These are phyloP conservation scores for Lipomyces kockii DNA, from an alignment of 805 yeast species.

Conservation along the genomic window DNA sequence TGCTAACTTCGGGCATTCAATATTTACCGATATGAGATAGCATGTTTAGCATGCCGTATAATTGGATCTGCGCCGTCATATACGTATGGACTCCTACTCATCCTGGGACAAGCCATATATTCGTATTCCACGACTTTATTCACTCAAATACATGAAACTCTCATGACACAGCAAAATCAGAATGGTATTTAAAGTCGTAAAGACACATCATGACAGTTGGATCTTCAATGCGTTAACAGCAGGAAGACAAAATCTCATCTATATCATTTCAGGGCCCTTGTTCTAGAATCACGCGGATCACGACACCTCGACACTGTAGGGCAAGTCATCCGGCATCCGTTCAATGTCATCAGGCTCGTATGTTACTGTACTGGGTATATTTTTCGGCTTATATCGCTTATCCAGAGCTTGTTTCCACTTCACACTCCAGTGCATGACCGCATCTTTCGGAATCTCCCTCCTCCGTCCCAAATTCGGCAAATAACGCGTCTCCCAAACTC, in stretches of 20 bases:
- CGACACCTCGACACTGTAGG: too few species aligned
- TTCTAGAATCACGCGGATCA: too few species aligned
- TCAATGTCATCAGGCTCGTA: slow-evolving; percentile 1
- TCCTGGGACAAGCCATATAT: too few species aligned
- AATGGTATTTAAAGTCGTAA: background rate
- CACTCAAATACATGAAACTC: background rate
- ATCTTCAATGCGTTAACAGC: slow-evolving; percentile 1
- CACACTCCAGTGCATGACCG: slow-evolving; percentile 66
- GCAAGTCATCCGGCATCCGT: slow-evolving; percentile 9
- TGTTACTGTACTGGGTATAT: slow-evolving; percentile 16
- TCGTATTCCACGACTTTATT: background rate
- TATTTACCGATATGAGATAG: too few species aligned
- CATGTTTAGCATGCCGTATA: too few species aligned
- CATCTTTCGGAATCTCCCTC: slow-evolving; percentile 55
- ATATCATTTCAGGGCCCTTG: too few species aligned
- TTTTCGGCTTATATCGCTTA: slow-evolving; percentile 23
- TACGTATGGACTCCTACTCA: too few species aligned
- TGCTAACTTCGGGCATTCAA: too few species aligned
- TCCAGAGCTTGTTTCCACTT: slow-evolving; percentile 48
- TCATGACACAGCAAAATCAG: background rate
- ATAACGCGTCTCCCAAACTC: slow-evolving; percentile 57
- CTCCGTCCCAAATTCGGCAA: slow-evolving; percentile 62
- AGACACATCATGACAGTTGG: background rate
- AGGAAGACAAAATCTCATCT: background rate
- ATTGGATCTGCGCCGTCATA: too few species aligned